phyloP scores from a whole-genome alignment of 2,329 filamentous ascomycete species.

The Coniella lustricola region DNA sequence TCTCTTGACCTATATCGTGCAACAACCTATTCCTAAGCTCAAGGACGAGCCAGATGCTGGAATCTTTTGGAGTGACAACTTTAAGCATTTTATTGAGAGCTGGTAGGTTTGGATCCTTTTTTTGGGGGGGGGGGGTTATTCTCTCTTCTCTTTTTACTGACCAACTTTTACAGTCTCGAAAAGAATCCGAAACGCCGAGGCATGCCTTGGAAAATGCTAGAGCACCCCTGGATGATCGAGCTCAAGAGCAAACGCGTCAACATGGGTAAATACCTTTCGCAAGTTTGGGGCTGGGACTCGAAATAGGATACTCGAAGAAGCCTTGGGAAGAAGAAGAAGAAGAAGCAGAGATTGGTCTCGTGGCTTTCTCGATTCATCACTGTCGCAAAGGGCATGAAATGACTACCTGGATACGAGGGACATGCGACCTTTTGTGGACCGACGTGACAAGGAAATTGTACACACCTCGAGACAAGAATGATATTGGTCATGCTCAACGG shows the following conservation, averaged over 20 bases:
- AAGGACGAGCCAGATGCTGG: conserved; percentile 88
- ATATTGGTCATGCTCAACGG: no score
- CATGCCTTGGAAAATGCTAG: conserved; percentile 96
- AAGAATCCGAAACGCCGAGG: conserved; percentile 84
- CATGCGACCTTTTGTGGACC: no score
- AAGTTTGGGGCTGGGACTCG: conserved; percentile 90
- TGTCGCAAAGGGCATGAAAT: no score
- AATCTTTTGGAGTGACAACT: conserved; percentile 93
- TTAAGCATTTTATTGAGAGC: conserved; percentile 99
- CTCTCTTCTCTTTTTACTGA: not conserved
- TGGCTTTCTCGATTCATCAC: no score
- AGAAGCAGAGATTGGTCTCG: no score
- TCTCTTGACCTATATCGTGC: conserved; percentile 92
- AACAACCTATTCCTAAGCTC: conserved; percentile 87
- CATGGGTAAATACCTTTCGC: conserved; percentile 87
- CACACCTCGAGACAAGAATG: no score
- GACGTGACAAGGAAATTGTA: no score
- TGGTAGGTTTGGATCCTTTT: conserved; percentile 60
- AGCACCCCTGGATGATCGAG: conserved; percentile 97
- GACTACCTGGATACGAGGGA: no score
- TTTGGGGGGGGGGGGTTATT: not conserved
- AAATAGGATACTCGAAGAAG: not conserved
- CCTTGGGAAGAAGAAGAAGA: not conserved
- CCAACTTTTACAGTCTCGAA: conserved; percentile 61
- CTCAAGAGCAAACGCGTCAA: conserved; percentile 96